Evolutionary conservation across 2,329 filamentous ascomycete genomes (phyloP).

Genomic region (Colletotrichum endophyticum): DNA sequence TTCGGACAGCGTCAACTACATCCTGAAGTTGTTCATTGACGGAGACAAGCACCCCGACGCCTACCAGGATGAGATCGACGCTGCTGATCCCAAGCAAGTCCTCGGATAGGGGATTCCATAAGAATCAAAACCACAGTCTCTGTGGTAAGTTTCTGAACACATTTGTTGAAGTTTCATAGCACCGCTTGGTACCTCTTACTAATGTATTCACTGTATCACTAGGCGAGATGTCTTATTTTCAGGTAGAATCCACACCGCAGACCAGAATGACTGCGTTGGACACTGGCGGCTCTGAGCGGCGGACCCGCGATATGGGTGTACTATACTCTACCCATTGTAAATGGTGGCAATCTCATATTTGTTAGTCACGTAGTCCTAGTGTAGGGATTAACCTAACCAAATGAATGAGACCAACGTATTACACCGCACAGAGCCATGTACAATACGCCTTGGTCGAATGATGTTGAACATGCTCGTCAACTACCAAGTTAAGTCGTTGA

Average conservation of each 20-base stretch:
- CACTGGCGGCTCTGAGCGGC: background rate
- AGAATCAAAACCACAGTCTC: background rate
- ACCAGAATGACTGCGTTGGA: background rate
- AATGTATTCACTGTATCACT: background rate
- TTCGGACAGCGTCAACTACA: constrained; percentile 2
- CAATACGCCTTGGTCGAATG: constrained; percentile 23
- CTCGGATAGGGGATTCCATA: background rate
- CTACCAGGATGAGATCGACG: background rate
- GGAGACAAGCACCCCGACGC: background rate
- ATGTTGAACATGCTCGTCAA: background rate
- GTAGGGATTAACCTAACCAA: background rate
- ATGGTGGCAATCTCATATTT: background rate
- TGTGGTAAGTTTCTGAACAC: background rate
- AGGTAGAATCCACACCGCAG: background rate
- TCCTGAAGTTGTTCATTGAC: background rate
- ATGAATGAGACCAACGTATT: background rate
- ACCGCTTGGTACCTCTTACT: background rate
- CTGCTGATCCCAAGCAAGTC: background rate
- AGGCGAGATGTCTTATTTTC: background rate
- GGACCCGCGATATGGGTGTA: background rate
- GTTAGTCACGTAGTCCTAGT: background rate
- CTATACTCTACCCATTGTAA: background rate
- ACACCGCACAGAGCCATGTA: background rate
- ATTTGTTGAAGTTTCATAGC: background rate
- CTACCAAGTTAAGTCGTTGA: background rate